Percentiles rank a stretch among this genome's conserved stretches.
These are phyloP conservation scores for Homolaphlyctis polyrhiza DNA, from an alignment of 371 early-diverging fungal species.

Conservation along the genomic window DNA sequence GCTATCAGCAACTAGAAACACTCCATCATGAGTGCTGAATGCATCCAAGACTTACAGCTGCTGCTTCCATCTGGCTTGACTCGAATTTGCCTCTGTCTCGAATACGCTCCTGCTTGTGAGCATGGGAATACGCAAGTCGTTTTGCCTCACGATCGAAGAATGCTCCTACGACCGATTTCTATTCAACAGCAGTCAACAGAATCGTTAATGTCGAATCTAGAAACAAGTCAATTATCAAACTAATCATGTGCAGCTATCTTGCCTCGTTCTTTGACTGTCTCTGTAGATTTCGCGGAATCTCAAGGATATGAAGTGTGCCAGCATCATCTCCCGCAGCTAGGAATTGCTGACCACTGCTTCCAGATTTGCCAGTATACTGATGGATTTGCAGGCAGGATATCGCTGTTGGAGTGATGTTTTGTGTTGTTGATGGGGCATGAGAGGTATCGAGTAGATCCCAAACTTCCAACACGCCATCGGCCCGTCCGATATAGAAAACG, in stretches of 20 bases:
- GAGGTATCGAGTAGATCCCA: slow-evolving; percentile 55
- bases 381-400: slow-evolving; percentile 39
- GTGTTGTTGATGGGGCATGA: slow-evolving; percentile 36
- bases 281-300: slow-evolving; percentile 43
- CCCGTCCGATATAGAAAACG: slow-evolving; percentile 48
- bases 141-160: slow-evolving; percentile 53
- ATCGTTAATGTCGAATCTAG: background rate
- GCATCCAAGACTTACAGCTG: background rate
- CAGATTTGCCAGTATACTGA: slow-evolving; percentile 30
- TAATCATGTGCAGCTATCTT: background rate
- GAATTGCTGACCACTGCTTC: slow-evolving; percentile 29
- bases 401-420: slow-evolving; percentile 39
- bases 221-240: background rate
- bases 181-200: no score
- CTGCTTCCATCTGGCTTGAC: slow-evolving; percentile 4
- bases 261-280: slow-evolving; percentile 49
- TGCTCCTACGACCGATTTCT: slow-evolving; percentile 33
- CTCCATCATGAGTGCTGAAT: no score
- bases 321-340: slow-evolving; percentile 65
- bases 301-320: slow-evolving; percentile 57
- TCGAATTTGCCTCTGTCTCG: slow-evolving; percentile 30
- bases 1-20: no score
- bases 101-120: slow-evolving; percentile 29
- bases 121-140: slow-evolving; percentile 30
- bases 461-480: slow-evolving; percentile 48